These are phyloP conservation scores for Citrus medica DNA, from an alignment of 345 rosid genomes.

Conservation along the genomic window DNA sequence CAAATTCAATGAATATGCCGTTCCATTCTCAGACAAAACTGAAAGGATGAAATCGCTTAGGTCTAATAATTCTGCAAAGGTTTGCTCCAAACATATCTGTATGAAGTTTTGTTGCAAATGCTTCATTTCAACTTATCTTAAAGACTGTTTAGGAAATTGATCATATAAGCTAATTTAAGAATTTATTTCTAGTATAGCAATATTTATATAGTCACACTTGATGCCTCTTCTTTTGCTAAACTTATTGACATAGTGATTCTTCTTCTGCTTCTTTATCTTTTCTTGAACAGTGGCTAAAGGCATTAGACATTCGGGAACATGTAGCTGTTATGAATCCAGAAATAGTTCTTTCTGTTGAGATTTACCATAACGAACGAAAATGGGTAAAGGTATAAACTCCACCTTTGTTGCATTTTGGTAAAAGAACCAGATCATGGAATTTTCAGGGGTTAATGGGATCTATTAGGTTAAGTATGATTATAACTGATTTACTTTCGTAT, in stretches of 20 bases:
- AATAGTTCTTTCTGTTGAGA: constrained; percentile 67
- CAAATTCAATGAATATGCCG: constrained; percentile 29
- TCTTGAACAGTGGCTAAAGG: constrained; percentile 35
- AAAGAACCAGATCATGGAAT: neutral
- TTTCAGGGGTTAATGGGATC: neutral
- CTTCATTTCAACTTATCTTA: neutral
- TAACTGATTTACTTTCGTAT: no score
- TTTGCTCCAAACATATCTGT: constrained; percentile 19
- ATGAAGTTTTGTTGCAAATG: neutral
- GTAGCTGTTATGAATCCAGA: constrained; percentile 46
- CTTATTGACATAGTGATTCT: neutral
- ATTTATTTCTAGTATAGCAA: neutral
- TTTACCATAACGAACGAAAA: constrained; percentile 45
- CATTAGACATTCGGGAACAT: constrained; percentile 35
- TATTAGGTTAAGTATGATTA: neutral
- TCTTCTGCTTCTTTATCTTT: neutral
- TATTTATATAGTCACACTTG: neutral
- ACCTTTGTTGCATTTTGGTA: neutral
- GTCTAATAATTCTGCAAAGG: constrained; percentile 48
- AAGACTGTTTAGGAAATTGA: neutral
- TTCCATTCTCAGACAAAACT: constrained; percentile 30
- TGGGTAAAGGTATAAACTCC: constrained; percentile 46
- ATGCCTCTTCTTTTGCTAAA: neutral
- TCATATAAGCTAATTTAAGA: neutral
- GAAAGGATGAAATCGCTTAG: constrained; percentile 56